Evolutionary conservation across 2,329 filamentous ascomycete genomes (phyloP).

Genomic region (Mycosphaerelloides madeirae): DNA sequence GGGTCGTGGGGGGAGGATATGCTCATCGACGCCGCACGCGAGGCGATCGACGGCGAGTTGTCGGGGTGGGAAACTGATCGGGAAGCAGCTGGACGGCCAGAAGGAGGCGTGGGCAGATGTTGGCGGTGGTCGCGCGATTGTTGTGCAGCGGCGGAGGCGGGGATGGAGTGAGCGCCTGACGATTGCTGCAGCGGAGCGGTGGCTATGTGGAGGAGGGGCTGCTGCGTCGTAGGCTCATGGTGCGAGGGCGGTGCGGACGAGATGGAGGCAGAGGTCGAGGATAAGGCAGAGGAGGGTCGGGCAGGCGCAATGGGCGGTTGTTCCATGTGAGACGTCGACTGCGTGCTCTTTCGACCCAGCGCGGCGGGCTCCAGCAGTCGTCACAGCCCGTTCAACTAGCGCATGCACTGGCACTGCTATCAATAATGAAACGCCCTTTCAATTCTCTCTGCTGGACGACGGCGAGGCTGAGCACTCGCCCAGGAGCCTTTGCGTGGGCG

Average conservation of each 20-base stretch:
- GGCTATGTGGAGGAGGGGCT: background rate
- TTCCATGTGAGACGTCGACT: background rate
- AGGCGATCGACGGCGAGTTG: constrained; percentile 16
- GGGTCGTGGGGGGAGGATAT: constrained; percentile 9
- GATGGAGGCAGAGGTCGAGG: background rate
- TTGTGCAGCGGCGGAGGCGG: background rate
- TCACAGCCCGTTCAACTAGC: too few species aligned
- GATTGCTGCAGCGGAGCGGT: background rate
- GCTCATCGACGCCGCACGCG: constrained; percentile 20
- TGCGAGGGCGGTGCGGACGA: too few species aligned
- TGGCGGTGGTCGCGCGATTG: background rate
- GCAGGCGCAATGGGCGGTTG: too few species aligned
- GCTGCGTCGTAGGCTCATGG: background rate
- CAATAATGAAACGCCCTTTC: too few species aligned
- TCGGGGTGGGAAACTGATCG: constrained; percentile 3
- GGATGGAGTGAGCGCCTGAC: too few species aligned
- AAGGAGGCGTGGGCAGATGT: constrained; percentile 3
- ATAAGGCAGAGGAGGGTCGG: background rate
- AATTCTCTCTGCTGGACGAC: too few species aligned
- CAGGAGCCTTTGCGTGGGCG: too few species aligned
- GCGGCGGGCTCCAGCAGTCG: too few species aligned
- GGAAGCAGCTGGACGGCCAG: background rate
- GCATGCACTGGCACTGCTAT: too few species aligned
- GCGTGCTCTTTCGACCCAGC: background rate
- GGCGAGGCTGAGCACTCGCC: too few species aligned